Percentiles rank a stretch among this genome's conserved stretches.
Conservation (phyloP, 148 eudicot species). For the Cornus florida region DNA sequence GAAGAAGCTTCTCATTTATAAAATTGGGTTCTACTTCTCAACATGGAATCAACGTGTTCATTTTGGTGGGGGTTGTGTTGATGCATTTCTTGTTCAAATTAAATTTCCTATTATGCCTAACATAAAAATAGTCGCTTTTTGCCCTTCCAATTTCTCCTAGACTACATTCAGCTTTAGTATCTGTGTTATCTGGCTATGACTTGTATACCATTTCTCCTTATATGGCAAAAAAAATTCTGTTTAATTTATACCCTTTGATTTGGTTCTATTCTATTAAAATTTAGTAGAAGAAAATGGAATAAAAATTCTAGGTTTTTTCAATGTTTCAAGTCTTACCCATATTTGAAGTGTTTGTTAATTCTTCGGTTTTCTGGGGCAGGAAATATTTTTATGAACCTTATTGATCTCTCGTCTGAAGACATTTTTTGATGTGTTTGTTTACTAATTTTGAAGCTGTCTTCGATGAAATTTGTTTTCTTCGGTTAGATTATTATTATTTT, state of each 20-base stretch:
- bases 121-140: background rate
- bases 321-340: background rate
- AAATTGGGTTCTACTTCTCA: conserved; percentile 4
- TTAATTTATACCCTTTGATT: too few species aligned
- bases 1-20: background rate
- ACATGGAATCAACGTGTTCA: conserved; percentile 10
- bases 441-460: background rate
- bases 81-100: background rate
- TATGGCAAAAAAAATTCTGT: background rate
- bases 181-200: too few species aligned
- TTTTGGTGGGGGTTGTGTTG: conserved; percentile 13
- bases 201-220: background rate
- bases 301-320: background rate
- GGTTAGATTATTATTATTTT: background rate
- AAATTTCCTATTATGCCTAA: background rate
- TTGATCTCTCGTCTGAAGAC: background rate
- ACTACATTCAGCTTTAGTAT: background rate
- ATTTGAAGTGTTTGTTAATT: background rate
- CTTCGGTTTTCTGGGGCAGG: background rate
- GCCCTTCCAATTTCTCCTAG: background rate
- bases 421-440: background rate
- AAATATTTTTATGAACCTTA: background rate
- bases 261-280: too few species aligned
- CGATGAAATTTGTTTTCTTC: background rate
- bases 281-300: too few species aligned